Conservation (phyloP, 208 protist species). For the Leishmania turanica region DNA sequence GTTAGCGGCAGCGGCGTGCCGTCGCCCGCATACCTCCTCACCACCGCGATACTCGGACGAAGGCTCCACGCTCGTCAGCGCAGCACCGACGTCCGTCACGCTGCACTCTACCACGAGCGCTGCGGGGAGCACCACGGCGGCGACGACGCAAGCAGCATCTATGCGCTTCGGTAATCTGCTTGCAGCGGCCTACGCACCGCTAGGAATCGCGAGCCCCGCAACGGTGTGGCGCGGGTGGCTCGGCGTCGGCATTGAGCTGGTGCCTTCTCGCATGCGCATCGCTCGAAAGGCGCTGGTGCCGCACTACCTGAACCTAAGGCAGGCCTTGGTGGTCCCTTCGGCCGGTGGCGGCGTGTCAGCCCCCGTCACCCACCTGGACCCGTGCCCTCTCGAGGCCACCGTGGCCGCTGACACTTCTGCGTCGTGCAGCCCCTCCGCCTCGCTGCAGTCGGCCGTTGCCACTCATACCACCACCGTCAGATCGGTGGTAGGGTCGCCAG, state of each 20-base stretch:
- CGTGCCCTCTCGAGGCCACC: slow-evolving; percentile 20
- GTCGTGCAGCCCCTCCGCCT: slow-evolving; percentile 15
- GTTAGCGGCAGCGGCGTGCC: slow-evolving; percentile 39
- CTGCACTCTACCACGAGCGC: slow-evolving; percentile 1
- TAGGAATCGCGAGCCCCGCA: slow-evolving; percentile 5
- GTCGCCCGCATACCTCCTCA: slow-evolving; percentile 3
- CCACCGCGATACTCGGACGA: not conserved
- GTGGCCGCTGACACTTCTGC: slow-evolving; percentile 6
- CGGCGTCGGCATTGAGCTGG: slow-evolving; percentile 63
- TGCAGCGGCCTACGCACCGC: slow-evolving; percentile 12
- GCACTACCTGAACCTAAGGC: slow-evolving; percentile 43
- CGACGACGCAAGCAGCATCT: slow-evolving; percentile 6
- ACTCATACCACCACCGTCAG: not conserved
- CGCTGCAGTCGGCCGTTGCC: slow-evolving; percentile 1
- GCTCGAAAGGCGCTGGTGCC: slow-evolving; percentile 50
- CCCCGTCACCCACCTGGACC: slow-evolving; percentile 14
- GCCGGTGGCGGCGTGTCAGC: not conserved
- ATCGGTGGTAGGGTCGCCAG: slow-evolving; percentile 7
- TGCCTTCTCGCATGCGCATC: slow-evolving; percentile 62
- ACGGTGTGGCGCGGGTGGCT: slow-evolving; percentile 42
- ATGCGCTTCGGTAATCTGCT: slow-evolving; percentile 16
- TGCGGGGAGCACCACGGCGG: slow-evolving; percentile 3
- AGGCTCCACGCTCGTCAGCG: not conserved
- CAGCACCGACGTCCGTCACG: not conserved
- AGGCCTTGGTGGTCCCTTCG: slow-evolving; percentile 11